A percentile compares a stretch with the other conserved stretches of the same genome.
phyloP scores from a whole-genome alignment of 306 rosid genomes.

The Bauhinia variegata region DNA sequence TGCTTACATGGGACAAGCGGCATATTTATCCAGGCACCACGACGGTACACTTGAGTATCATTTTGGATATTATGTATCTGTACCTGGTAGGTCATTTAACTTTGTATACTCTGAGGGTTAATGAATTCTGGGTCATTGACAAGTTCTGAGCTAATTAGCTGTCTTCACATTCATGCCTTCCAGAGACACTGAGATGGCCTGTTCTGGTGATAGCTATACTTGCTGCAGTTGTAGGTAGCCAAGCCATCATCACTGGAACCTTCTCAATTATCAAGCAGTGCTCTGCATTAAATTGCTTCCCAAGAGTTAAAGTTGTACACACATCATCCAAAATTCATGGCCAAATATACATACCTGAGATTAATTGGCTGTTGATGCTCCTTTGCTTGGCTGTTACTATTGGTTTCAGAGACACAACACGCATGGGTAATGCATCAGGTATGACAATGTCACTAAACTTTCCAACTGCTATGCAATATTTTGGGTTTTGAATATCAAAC shows the following conservation, averaged over 20 bases:
- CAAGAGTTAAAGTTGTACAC: slow-evolving; percentile 86
- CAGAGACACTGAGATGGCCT: slow-evolving; percentile 89
- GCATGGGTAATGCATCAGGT: slow-evolving; percentile 95
- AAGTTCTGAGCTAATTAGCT: slow-evolving; percentile 38
- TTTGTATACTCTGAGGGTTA: slow-evolving; percentile 31
- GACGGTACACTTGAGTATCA: slow-evolving; percentile 11
- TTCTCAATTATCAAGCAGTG: slow-evolving; percentile 96
- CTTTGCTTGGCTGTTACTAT: slow-evolving; percentile 83
- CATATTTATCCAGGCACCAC: slow-evolving; percentile 78
- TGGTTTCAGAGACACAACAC: slow-evolving; percentile 85
- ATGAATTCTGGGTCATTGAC: slow-evolving; percentile 13
- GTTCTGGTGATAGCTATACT: slow-evolving; percentile 88
- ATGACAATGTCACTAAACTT: slow-evolving; percentile 30
- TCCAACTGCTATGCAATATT: background rate
- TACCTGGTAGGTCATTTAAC: slow-evolving; percentile 67
- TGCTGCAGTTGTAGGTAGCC: slow-evolving; percentile 97
- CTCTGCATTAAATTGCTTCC: slow-evolving; percentile 87
- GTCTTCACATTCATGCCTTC: slow-evolving; percentile 35
- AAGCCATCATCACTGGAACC: slow-evolving; percentile 93
- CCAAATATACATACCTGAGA: slow-evolving; percentile 92
- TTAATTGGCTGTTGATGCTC: slow-evolving; percentile 91
- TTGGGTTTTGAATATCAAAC: background rate
- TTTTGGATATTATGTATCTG: slow-evolving; percentile 89
- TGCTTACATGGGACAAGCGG: slow-evolving; percentile 99
- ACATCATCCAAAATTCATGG: slow-evolving; percentile 95